phyloP scores from a whole-genome alignment of 768 basidiomycete species.

The Amanita rubescens region DNA sequence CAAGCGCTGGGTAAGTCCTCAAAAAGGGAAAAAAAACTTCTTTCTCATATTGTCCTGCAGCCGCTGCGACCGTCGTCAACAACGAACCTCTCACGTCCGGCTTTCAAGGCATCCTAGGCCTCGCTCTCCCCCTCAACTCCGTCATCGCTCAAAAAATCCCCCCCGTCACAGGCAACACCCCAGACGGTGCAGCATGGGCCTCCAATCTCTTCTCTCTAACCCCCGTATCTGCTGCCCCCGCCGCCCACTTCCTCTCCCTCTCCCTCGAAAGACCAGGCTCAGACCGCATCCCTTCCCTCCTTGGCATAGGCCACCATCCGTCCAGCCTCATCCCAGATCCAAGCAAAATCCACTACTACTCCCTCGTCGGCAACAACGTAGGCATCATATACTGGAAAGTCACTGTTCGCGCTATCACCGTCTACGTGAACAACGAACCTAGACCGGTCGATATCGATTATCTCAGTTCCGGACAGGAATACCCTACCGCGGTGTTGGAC shows the following conservation, averaged over 20 bases:
- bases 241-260: slow-evolving; percentile 59
- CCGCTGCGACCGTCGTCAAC: slow-evolving; percentile 47
- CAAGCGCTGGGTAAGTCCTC: slow-evolving; percentile 61
- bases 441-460: slow-evolving; percentile 36
- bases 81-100: slow-evolving; percentile 48
- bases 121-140: slow-evolving; percentile 70
- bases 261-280: slow-evolving; percentile 65
- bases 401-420: slow-evolving; percentile 47
- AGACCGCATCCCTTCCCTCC: slow-evolving; percentile 41
- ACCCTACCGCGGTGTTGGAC: slow-evolving; percentile 65
- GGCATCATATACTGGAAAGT: slow-evolving; percentile 61
- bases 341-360: slow-evolving; percentile 40
- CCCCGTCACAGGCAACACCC: slow-evolving; percentile 37
- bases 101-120: slow-evolving; percentile 67
- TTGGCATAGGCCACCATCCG: slow-evolving; percentile 70
- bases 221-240: slow-evolving; percentile 42
- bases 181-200: slow-evolving; percentile 60
- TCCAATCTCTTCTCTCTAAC: slow-evolving; percentile 70
- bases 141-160: slow-evolving; percentile 48
- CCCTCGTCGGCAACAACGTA: slow-evolving; percentile 29
- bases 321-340: slow-evolving; percentile 43
- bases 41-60: too few relatives aligned
- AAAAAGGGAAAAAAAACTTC: too few relatives aligned
- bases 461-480: slow-evolving; percentile 30
- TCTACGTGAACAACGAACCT: slow-evolving; percentile 43